Percentiles rank a stretch among this genome's conserved stretches.
Conservation (phyloP, 495 filamentous ascomycete genomes). For the Filosporella fistucella region DNA sequence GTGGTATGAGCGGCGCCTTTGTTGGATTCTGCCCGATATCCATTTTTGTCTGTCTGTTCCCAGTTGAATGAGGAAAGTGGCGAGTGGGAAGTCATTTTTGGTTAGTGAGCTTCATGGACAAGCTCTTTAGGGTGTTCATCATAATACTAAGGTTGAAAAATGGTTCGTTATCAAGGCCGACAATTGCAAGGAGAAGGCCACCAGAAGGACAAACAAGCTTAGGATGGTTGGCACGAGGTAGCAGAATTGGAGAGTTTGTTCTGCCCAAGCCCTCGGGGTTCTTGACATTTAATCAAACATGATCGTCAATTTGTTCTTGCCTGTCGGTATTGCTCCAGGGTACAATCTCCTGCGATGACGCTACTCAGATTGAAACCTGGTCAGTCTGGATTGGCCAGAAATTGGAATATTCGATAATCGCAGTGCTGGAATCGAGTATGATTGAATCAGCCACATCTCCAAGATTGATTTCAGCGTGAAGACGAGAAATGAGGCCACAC, state of each 20-base stretch:
- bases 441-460: constrained; percentile 41
- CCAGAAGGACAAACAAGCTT: constrained; percentile 33
- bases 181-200: constrained; percentile 44
- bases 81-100: neutral
- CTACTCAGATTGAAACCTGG: constrained; percentile 37
- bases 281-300: constrained; percentile 50
- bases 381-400: constrained; percentile 55
- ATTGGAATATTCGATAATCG: constrained; percentile 54
- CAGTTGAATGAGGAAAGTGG: no score
- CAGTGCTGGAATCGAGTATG: constrained; percentile 60
- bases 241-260: constrained; percentile 37
- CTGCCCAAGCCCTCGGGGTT: constrained; percentile 54
- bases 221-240: constrained; percentile 47
- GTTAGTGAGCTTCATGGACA: constrained; percentile 11
- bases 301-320: constrained; percentile 32
- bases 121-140: constrained; percentile 17
- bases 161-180: constrained; percentile 55
- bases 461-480: constrained; percentile 46
- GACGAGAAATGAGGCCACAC: constrained; percentile 53
- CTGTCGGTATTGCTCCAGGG: constrained; percentile 38
- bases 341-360: constrained; percentile 44
- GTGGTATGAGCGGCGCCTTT: constrained; percentile 46
- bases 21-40: constrained; percentile 53
- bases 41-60: constrained; percentile 38
- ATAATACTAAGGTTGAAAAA: constrained; percentile 49